Conservation (phyloP, 2,329 filamentous ascomycete species). For the Cytospora schulzeri region DNA sequence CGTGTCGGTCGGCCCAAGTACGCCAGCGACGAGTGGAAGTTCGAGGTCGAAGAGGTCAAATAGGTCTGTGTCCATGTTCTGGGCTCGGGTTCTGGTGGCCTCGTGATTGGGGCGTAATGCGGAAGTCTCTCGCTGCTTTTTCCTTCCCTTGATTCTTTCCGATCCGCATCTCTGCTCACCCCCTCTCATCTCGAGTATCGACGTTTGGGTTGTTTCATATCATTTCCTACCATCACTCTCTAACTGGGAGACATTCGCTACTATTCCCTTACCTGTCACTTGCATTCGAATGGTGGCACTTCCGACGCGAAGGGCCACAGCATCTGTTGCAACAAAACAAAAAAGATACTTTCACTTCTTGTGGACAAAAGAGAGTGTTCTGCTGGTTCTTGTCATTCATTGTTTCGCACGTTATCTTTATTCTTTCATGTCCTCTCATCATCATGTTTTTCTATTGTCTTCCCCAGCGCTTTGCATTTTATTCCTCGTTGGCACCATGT, state of each 20-base stretch:
- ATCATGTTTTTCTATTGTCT: constrained; percentile 13
- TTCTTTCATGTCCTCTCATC: constrained; percentile 2
- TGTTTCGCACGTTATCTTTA: no score
- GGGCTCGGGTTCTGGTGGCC: not conserved
- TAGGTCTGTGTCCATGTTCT: not conserved
- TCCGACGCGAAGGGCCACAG: not conserved
- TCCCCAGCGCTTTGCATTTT: constrained; percentile 1
- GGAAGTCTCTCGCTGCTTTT: constrained; percentile 5
- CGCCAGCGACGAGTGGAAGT: constrained; percentile 26
- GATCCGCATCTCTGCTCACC: constrained; percentile 11
- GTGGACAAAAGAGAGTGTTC: constrained; percentile 18
- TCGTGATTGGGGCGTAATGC: constrained; percentile 13
- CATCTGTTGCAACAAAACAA: constrained; percentile 6
- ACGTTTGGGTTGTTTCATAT: not conserved
- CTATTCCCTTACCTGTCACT: constrained; percentile 5
- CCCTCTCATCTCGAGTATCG: not conserved
- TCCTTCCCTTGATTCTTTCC: not conserved
- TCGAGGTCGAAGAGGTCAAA: constrained; percentile 16
- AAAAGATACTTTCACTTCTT: constrained; percentile 7
- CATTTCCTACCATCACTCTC: constrained; percentile 3
- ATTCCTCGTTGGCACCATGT: not conserved
- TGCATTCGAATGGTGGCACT: not conserved
- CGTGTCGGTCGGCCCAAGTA: constrained; percentile 20
- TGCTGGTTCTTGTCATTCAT: constrained; percentile 15
- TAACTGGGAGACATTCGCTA: not conserved